Conservation (phyloP, 495 filamentous ascomycete genomes). For the Chaetomium tenue region DNA sequence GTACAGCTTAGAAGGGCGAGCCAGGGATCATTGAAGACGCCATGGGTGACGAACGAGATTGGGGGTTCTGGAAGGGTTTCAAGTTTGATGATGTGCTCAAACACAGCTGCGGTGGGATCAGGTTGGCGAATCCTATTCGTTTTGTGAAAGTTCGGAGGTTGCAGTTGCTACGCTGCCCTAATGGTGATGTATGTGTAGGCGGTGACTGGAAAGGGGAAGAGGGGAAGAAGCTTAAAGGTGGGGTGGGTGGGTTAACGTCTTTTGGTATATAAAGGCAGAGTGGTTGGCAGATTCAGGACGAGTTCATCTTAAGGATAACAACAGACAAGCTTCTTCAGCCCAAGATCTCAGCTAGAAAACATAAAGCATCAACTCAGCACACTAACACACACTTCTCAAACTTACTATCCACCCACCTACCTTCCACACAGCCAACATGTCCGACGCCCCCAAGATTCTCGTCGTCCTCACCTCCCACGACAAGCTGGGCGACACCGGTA, state of each 20-base stretch:
- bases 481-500: constrained; percentile 51
- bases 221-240: background rate
- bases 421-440: constrained; percentile 10
- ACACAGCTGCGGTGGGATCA: background rate
- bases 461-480: constrained; percentile 65
- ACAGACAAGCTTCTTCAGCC: background rate
- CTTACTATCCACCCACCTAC: background rate
- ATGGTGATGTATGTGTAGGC: background rate
- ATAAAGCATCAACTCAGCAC: background rate
- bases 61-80: too few relatives aligned
- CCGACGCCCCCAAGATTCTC: constrained; percentile 55
- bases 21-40: background rate
- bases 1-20: background rate
- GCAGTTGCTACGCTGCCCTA: background rate
- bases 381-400: background rate
- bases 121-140: background rate
- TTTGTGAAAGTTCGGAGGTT: background rate
- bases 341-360: background rate
- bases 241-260: background rate
- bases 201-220: background rate
- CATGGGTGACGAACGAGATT: background rate
- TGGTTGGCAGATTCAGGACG: too few relatives aligned
- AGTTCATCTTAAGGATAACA: background rate
- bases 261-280: background rate
- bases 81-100: constrained; percentile 1